Base-by-base conservation (phyloP, 139 green algal species). In the Coelastrella sp. region DNA sequence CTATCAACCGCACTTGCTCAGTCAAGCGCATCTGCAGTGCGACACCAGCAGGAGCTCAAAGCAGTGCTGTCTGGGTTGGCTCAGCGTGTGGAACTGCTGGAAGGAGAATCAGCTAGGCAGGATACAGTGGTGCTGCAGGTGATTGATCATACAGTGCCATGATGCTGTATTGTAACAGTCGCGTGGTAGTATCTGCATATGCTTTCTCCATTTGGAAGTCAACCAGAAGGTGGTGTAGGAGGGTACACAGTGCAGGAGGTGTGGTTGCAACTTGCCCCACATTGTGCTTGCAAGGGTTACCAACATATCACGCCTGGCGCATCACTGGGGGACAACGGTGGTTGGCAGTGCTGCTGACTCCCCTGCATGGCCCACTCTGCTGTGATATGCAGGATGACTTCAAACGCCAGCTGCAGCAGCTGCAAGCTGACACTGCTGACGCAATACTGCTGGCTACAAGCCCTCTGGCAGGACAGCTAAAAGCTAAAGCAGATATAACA, bases 111-210 rank as follows among this genome's bases (percentile, higher is more conserved):
- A 58, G 84, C 84, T 7, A 63, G 8, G n/a, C 84, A 68, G 84
- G 84, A 88, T 7, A 73, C 68, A 35, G 84, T 88, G 24, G 84
- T 88, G 9, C 8, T 58, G 20, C 84, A 80, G 84, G 84, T 88
- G 15, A 24, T 70, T 88, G 15, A 24, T 70, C 22, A 76, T 25
- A 8, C 68, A 76, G 68, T 49, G 35, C 35, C 35, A 49, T 49
- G 35, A 49, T 49, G 35, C 35, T 49, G 1, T 49, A 49, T 3
- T 49, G 35, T 49, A 49, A 49, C 35, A 49, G 35, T 49, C 1
- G 35, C 35, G 35, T 49, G 35, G 35, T 49, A 49, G 35, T 49
- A 49, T 49, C 35, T 49, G 35, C 35, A 49, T 49, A 49, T 49
- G 35, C 35, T 49, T 49, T 49, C 35, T 49, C 35, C 35, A 49